Base-by-base conservation (phyloP, 257 asterid species). In the Ocimum tenuiflorum region DNA sequence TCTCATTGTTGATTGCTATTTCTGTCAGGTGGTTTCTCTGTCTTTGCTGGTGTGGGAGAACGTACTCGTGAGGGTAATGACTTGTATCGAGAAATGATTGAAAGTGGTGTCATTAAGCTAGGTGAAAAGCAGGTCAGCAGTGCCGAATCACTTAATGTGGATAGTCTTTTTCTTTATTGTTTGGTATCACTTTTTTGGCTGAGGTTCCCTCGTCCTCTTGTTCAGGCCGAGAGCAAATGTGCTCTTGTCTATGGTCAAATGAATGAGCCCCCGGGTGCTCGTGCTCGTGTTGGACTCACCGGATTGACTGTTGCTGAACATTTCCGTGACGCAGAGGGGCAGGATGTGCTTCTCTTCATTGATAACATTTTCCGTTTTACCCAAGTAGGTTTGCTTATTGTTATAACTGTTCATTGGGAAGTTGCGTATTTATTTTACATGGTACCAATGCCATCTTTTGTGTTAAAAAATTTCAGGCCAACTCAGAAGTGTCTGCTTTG, bases 221-320 rank as follows among this genome's bases (percentile, higher is more conserved):
- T 27, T 27, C 31, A 27, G 31, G 31, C 31, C 4, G 31, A 27
- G 31, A 27, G 31, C 31, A 35, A 35, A 35, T 39, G n/a, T 8
- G 98, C 98, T 45, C 88, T 91, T 22, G 98, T 91, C 27, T 91
- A 91, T 0, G 98, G 98, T 80, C 98, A 91, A 81, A 91, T 91
- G 98, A 91, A 91, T 60, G 96, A 91, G 78, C 98, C 98, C 80
- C 98, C 98, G 8, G 98, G 98, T 84, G 98, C 98, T 63, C 98
- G 98, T 89, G 98, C 98, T 67, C 96, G 98, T 78, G 98, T 91
- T 69, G 98, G 98, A 27, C 31, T 27, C 4, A 27, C 31, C 4
- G 31, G 31, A 27, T 27, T 27, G 31, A 27, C 31, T 27, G 31
- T 27, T 27, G 31, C 31, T 27, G 31, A 27, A 27, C 31, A 91